Evolutionary conservation across 768 basidiomycete genomes (phyloP).

Genomic region (Roridomyces roridus): DNA sequence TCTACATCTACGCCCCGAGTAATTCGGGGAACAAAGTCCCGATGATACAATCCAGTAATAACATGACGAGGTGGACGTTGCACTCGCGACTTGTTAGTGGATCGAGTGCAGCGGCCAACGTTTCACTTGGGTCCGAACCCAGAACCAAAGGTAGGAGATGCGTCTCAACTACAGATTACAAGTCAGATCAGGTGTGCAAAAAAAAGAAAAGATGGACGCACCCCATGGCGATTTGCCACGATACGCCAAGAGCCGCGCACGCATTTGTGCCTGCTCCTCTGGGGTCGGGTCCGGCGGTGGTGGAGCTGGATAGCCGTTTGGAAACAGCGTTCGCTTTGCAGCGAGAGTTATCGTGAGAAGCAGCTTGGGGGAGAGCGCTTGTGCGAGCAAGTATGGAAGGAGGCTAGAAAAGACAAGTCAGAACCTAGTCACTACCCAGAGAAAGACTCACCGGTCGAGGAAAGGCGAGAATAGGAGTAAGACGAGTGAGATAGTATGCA

Average conservation of each 20-base stretch:
- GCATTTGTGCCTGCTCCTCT: conserved; percentile 74
- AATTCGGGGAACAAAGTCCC: conserved; percentile 82
- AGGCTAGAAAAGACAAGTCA: conserved; percentile 47
- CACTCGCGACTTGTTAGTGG: conserved; percentile 68
- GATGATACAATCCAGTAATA: conserved; percentile 78
- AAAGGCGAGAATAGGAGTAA: conserved; percentile 56
- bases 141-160: conserved; percentile 58
- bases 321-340: conserved; percentile 80
- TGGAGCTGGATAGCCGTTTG: conserved; percentile 85
- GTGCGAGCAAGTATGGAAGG: conserved; percentile 70
- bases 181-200: not conserved
- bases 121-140: conserved; percentile 55
- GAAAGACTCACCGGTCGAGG: conserved; percentile 57
- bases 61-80: conserved; percentile 78
- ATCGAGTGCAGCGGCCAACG: conserved; percentile 62
- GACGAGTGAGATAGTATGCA: conserved; percentile 54
- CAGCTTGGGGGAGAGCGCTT: conserved; percentile 54
- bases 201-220: not conserved
- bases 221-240: conserved; percentile 26
- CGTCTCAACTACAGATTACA: conserved; percentile 30
- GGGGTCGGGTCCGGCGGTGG: conserved; percentile 74
- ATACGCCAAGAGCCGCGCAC: conserved; percentile 45
- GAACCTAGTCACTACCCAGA: not conserved
- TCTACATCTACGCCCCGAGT: conserved; percentile 10
- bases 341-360: conserved; percentile 59